phyloP scores from a whole-genome alignment of 1,139 yeast genomes.

The Blastobotrys buckinghamii region DNA sequence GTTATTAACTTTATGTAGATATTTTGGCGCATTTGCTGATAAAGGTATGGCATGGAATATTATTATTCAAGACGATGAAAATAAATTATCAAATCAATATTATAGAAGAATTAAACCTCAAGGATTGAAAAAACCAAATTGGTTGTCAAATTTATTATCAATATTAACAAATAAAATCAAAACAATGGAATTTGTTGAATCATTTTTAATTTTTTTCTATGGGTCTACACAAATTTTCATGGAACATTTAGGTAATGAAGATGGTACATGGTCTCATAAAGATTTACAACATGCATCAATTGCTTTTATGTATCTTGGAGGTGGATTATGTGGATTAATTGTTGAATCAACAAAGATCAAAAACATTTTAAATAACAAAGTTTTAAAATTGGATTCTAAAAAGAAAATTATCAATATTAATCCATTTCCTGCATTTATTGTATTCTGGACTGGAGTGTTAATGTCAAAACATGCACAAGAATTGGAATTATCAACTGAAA shows the following conservation, averaged over 20 bases:
- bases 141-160: conserved; percentile 6
- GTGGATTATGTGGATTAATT: conserved; percentile 85
- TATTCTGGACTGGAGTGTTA: conserved; percentile 94
- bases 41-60: conserved; percentile 93
- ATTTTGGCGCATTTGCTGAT: conserved; percentile 70
- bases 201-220: conserved; percentile 71
- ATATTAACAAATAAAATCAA: conserved; percentile 16
- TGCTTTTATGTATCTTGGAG: conserved; percentile 90
- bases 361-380: conserved; percentile 9
- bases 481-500: conserved; percentile 62
- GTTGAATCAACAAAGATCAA: conserved; percentile 54
- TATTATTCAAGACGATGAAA: conserved; percentile 9
- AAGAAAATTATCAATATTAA: conserved; percentile 38
- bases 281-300: conserved; percentile 93
- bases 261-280: conserved; percentile 79
- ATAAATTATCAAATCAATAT: not conserved
- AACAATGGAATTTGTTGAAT: conserved; percentile 81
- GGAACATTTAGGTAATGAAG: conserved; percentile 75
- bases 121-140: conserved; percentile 2
- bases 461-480: conserved; percentile 96
- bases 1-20: conserved; percentile 68
- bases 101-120: not conserved
- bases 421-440: conserved; percentile 88
- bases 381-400: not conserved
- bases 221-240: conserved; percentile 84